Evolutionary conservation across 2,329 filamentous ascomycete genomes (phyloP), one percentile per base, ranked within the genome.

Genomic region (Pseudogymnoascus sp.): DNA sequence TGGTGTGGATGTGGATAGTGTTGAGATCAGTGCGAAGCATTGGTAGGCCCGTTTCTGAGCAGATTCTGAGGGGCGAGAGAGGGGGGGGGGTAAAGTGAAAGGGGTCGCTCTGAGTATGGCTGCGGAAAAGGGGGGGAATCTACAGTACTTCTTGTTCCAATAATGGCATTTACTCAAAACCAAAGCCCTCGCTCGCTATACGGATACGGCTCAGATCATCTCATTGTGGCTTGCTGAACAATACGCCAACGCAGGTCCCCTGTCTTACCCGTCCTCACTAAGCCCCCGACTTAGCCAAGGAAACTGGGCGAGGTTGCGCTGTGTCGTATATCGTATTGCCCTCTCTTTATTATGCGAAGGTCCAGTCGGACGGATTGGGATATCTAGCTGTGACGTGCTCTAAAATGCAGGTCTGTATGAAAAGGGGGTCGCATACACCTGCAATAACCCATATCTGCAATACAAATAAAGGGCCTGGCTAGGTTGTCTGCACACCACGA

Each of bases 1-100:
- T 1, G 87, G 83, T 0, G 83, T 90, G 1, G 85, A 92, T 72
- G 85, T 91, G 1, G 85, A 92, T 70, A 71, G 77, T 1, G 88
- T 90, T 0, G 75, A 83, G 0, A 90, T 92, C 69, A 77, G 77
- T 2, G 88, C 89, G 76, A 79, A 81, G 73, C 87, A 90, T 75
- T 90, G 88, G 88, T 86, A 75, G n/a, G n/a, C n/a, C n/a, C n/a
- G n/a, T n/a, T n/a, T n/a, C n/a, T n/a, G n/a, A n/a, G n/a, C n/a
- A n/a, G n/a, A n/a, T n/a, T n/a, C n/a, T n/a, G n/a, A n/a, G 5
- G 10, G 23, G 2, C 3, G 10, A n/a, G 23, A 8, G 28, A 34
- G 2, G 13, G 4, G 14, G 13, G 7, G 54, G 34, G 34, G 5
- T 7, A 6, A 16, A 14, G 6, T 16, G 6, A 28, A 16, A 4